A percentile compares a stretch with the other conserved stretches of the same genome.
Conservation (phyloP, 2,329 filamentous ascomycete species). For the Domatiomyces catenatus region DNA sequence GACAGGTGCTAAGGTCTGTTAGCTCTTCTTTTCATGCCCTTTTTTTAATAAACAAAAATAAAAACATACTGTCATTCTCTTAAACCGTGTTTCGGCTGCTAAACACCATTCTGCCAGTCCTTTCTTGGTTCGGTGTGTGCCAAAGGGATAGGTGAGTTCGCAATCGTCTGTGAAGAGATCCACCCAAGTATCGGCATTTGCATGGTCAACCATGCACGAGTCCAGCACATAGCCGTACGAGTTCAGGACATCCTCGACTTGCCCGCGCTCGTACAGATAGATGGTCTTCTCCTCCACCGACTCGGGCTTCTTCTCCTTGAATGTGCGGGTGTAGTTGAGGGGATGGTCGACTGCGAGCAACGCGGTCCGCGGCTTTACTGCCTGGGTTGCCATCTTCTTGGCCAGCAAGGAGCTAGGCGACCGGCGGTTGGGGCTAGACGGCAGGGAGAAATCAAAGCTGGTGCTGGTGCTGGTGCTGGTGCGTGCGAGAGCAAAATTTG, state of each 20-base stretch:
- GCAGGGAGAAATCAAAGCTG: neutral
- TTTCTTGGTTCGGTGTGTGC: conserved; percentile 3
- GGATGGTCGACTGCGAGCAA: conserved; percentile 4
- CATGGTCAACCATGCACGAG: conserved; percentile 4
- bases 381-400: neutral
- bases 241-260: conserved; percentile 41
- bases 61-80: conserved; percentile 6
- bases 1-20: conserved; percentile 5
- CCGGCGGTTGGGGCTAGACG: neutral
- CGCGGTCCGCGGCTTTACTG: conserved; percentile 1
- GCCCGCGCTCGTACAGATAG: conserved; percentile 15
- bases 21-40: neutral
- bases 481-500: neutral
- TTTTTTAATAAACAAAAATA: neutral
- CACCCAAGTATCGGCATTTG: conserved; percentile 3
- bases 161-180: conserved; percentile 8
- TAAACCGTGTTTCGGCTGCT: conserved; percentile 5
- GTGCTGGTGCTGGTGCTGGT: too few species aligned
- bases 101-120: conserved; percentile 7
- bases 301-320: conserved; percentile 1
- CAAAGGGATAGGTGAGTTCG: conserved; percentile 5
- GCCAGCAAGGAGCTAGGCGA: too few species aligned
- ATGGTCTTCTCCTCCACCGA: conserved; percentile 2
- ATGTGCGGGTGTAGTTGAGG: neutral
- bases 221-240: conserved; percentile 23